phyloP scores from a whole-genome alignment of 2,329 filamentous ascomycete genomes.

The Botrytis medusae region DNA sequence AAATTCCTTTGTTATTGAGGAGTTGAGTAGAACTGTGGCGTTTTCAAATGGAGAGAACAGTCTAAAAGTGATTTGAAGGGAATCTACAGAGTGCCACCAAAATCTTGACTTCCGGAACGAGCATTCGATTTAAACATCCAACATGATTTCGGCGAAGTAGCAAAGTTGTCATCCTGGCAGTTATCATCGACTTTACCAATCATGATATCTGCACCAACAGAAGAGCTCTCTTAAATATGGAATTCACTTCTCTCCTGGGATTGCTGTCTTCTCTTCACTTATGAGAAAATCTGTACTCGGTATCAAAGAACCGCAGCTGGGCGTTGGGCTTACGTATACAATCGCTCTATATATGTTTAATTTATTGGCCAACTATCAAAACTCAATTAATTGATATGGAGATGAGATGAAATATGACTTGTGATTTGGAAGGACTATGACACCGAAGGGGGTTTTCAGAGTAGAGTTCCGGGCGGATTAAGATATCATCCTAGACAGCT shows the following conservation, averaged over 20 bases:
- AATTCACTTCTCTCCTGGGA: not conserved
- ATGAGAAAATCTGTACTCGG: not conserved
- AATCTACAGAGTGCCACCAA: not conserved
- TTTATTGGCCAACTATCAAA: not conserved
- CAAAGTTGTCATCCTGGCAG: not conserved
- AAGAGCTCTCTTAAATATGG: not conserved
- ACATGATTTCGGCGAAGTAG: not conserved
- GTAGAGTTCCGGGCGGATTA: not conserved
- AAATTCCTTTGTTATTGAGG: not conserved
- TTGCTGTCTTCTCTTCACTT: not conserved
- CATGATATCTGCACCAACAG: not conserved
- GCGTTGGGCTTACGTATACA: not conserved
- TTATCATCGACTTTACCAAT: not conserved
- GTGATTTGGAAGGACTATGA: not conserved
- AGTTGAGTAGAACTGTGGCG: not conserved
- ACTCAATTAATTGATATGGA: not conserved
- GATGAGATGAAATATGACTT: not conserved
- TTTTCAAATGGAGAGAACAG: not conserved
- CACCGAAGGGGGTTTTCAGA: not conserved
- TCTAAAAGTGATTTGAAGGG: not conserved
- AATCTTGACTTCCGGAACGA: not conserved
- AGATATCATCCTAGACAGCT: not conserved
- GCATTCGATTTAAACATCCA: not conserved
- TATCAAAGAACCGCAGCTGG: not conserved
- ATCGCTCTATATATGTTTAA: not conserved